phyloP scores from a whole-genome alignment of 768 basidiomycete species.

The Rhodotorula paludigena region DNA sequence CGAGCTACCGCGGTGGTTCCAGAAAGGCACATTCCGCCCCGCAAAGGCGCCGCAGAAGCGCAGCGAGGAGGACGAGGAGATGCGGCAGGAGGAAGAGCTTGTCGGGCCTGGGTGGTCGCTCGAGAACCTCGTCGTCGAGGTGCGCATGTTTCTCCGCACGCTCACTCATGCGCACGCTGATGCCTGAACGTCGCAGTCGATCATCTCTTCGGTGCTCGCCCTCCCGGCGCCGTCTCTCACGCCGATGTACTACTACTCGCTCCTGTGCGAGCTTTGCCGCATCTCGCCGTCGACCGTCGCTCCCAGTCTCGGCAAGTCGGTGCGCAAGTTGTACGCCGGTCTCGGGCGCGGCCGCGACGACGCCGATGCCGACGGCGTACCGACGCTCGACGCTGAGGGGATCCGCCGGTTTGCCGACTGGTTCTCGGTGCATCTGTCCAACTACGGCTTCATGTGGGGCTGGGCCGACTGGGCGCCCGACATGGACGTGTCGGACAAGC shows the following conservation, averaged over 20 bases:
- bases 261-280: slow-evolving; percentile 92
- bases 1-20: slow-evolving; percentile 77
- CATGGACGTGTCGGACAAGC: slow-evolving; percentile 63
- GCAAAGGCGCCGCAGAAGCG: not conserved
- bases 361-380: not conserved
- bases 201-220: slow-evolving; percentile 67
- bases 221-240: slow-evolving; percentile 73
- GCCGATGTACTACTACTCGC: slow-evolving; percentile 74
- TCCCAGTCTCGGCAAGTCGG: slow-evolving; percentile 91
- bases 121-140: slow-evolving; percentile 84
- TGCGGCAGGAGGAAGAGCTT: slow-evolving; percentile 53
- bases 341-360: slow-evolving; percentile 61
- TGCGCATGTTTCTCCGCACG: slow-evolving; percentile 44
- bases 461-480: slow-evolving; percentile 99
- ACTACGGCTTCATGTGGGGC: slow-evolving; percentile 96
- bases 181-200: slow-evolving; percentile 52
- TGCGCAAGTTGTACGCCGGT: slow-evolving; percentile 72
- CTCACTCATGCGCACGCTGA: not conserved
- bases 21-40: slow-evolving; percentile 70
- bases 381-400: slow-evolving; percentile 69
- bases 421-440: slow-evolving; percentile 94
- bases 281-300: slow-evolving; percentile 87
- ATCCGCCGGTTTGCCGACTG: slow-evolving; percentile 81
- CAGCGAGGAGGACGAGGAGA: slow-evolving; percentile 43
- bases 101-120: slow-evolving; percentile 70